A percentile compares a stretch with the other conserved stretches of the same genome.
Evolutionary conservation across 495 filamentous ascomycete genomes (phyloP).

Genomic region (Podospora pseudoanserina): DNA sequence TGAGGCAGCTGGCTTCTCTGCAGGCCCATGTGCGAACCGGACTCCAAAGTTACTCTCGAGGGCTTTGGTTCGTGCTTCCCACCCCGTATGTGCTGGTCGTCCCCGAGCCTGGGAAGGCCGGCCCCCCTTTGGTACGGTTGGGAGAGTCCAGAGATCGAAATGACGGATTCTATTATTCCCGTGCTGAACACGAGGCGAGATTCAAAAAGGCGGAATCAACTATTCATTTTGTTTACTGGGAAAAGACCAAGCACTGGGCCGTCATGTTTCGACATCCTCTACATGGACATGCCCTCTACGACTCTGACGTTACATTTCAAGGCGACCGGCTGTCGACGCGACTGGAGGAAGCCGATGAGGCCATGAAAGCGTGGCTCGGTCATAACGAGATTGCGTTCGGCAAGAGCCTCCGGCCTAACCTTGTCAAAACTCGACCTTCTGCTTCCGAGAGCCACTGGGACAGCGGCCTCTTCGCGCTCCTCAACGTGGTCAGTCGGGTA

Average conservation of each 20-base stretch:
- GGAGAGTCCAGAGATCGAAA: background rate
- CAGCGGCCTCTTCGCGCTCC: background rate
- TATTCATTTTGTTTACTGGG: background rate
- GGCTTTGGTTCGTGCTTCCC: background rate
- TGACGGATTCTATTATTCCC: background rate
- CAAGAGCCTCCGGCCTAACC: no score
- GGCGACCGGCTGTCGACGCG: background rate
- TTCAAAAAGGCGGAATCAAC: background rate
- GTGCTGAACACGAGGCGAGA: background rate
- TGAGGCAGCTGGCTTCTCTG: background rate
- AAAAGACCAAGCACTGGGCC: background rate
- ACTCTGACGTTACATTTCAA: background rate
- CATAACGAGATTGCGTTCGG: background rate
- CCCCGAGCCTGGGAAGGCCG: no score
- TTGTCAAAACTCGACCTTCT: background rate
- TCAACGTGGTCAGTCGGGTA: background rate
- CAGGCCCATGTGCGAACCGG: background rate
- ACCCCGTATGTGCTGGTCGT: background rate
- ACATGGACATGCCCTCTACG: background rate
- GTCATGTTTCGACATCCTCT: background rate
- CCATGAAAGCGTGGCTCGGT: background rate
- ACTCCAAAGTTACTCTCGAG: background rate
- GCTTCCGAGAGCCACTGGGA: background rate
- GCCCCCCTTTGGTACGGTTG: background rate
- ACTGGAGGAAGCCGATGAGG: background rate